phyloP scores from a whole-genome alignment of 495 filamentous ascomycete genomes.

The Penicillium chermesinum region DNA sequence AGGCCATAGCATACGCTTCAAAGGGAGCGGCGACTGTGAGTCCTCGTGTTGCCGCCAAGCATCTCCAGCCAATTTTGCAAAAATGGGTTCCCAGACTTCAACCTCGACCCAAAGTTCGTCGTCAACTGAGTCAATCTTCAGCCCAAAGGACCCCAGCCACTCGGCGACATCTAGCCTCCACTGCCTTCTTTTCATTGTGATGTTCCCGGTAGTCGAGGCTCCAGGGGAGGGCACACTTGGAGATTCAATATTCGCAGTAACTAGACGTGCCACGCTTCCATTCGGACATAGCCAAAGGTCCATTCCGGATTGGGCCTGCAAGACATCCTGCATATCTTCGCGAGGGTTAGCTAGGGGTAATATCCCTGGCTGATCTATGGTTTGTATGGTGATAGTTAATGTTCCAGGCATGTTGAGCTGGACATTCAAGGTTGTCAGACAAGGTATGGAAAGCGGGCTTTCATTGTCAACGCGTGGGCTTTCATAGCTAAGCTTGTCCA shows the following conservation, averaged over 20 bases:
- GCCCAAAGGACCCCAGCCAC: slow-evolving; percentile 39
- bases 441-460: slow-evolving; percentile 24
- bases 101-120: slow-evolving; percentile 43
- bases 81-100: slow-evolving; percentile 46
- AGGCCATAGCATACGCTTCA: slow-evolving; percentile 47
- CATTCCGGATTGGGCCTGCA: slow-evolving; percentile 21
- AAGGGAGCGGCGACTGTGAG: slow-evolving; percentile 29
- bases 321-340: slow-evolving; percentile 15
- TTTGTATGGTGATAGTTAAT: slow-evolving; percentile 36
- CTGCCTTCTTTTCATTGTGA: slow-evolving; percentile 19
- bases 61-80: slow-evolving; percentile 39
- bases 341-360: slow-evolving; percentile 25
- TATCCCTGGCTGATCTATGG: slow-evolving; percentile 36
- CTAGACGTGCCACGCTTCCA: slow-evolving; percentile 43
- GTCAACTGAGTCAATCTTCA: slow-evolving; percentile 29
- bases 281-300: slow-evolving; percentile 50
- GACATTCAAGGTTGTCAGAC: slow-evolving; percentile 36
- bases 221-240: slow-evolving; percentile 21
- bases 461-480: slow-evolving; percentile 26
- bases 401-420: slow-evolving; percentile 37
- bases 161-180: slow-evolving; percentile 39
- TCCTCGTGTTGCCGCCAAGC: slow-evolving; percentile 31
- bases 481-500: slow-evolving; percentile 31
- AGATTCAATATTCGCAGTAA: slow-evolving; percentile 23
- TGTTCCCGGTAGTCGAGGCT: slow-evolving; percentile 9